Base-by-base conservation (phyloP, 371 early-diverging fungal genomes). In the Circinella umbellata region DNA sequence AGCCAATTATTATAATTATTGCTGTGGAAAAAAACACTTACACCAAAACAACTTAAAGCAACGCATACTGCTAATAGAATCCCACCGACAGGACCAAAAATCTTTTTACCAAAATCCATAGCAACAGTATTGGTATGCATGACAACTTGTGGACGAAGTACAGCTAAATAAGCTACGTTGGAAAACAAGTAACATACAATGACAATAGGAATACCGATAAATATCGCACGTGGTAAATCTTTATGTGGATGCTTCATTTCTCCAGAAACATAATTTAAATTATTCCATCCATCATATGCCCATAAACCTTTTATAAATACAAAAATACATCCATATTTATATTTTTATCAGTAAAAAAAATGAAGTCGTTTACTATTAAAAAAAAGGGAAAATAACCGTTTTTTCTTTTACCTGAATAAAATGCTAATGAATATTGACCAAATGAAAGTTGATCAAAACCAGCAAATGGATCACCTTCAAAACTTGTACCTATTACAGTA, bases 231-330 rank as follows among this genome's bases (percentile, higher is more conserved):
- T 4, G 96, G 96, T 42, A 97, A 81, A 73, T 95, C 93, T 38
- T 86, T 84, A 11, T 88, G 86, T 8, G 97, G 95, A 65, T 94
- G 85, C 69, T 92, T 92, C 83, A 97, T 92, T 83, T 97, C 98
- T 34, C 94, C 94, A 17, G 94, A 89, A 35, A 95, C 93, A 68
- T 93, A 91, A 67, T 95, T 96, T 13, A 97, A 79, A 70, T 94
- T 96, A 66, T 93, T 94, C 94, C 87, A 87, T 4, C 97, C 97
- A 72, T 95, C 96, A 73, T 94, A 96, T 0, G 96, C 95, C 94
- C 96, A 97, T n/a, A 97, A 81, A 37, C 90, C 89, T 80, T 75
- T 47, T 0, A 54, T 37, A 20, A 13, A 42, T 6, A 20, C 61
- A 39, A 69, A 20, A 20, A 0, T 18, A 1, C 6, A 6, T 11